Percentiles rank a stretch among this genome's conserved stretches.
phyloP scores from a whole-genome alignment of 495 filamentous ascomycete species.

The Cairneyella variabilis region DNA sequence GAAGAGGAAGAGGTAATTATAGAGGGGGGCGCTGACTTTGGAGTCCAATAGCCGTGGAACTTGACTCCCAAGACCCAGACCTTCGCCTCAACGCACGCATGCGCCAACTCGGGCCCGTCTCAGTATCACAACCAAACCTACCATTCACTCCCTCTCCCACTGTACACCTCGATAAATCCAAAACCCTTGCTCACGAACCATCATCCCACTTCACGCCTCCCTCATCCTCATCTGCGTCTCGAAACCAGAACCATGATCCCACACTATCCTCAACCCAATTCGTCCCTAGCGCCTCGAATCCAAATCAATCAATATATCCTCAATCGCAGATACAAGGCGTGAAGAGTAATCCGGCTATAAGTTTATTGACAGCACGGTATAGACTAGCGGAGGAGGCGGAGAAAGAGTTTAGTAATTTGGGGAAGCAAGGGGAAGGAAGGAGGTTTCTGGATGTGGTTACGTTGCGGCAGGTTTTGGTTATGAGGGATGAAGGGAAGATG shows the following conservation, averaged over 20 bases:
- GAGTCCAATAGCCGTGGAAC: no score
- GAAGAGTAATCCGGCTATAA: conserved; percentile 18
- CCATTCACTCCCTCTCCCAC: conserved; percentile 43
- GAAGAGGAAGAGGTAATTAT: no score
- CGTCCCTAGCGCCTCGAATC: background rate
- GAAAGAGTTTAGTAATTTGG: conserved; percentile 42
- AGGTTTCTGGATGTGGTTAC: conserved; percentile 59
- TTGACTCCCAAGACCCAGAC: conserved; percentile 61
- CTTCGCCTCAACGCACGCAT: conserved; percentile 46
- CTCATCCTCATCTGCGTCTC: background rate
- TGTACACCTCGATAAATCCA: background rate
- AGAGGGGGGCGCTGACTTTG: no score
- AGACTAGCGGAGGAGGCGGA: conserved; percentile 37
- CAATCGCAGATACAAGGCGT: background rate
- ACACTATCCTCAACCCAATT: conserved; percentile 1
- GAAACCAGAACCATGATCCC: background rate
- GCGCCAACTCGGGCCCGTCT: conserved; percentile 58
- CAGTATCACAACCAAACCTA: conserved; percentile 43
- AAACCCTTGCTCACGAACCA: background rate
- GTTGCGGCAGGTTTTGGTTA: conserved; percentile 54
- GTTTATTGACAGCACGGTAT: conserved; percentile 18
- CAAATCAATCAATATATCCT: conserved; percentile 8
- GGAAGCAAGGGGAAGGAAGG: conserved; percentile 45
- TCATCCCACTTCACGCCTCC: background rate
- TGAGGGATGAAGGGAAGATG: conserved; percentile 55